phyloP scores from a whole-genome alignment of 768 basidiomycete genomes.

The Punctularia strigosozonata region DNA sequence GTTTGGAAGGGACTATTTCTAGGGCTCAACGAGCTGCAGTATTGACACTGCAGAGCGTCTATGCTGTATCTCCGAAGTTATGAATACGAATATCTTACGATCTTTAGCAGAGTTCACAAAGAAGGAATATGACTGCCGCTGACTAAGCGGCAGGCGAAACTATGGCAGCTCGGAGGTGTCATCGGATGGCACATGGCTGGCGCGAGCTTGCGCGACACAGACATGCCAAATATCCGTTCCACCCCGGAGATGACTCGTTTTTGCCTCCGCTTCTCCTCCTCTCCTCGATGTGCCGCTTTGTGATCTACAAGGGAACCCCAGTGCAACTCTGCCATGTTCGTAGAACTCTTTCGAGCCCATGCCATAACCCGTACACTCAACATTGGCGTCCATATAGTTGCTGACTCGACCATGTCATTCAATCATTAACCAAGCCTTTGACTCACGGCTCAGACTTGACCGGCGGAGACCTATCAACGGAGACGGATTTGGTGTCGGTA shows the following conservation, averaged over 20 bases:
- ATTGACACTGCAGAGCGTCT: slow-evolving; percentile 42
- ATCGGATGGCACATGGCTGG: no score
- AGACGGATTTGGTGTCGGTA: slow-evolving; percentile 93
- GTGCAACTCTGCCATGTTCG: slow-evolving; percentile 82
- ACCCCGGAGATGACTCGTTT: slow-evolving; percentile 38
- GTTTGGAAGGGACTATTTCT: slow-evolving; percentile 32
- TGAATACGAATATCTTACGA: slow-evolving; percentile 18
- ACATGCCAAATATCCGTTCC: slow-evolving; percentile 50
- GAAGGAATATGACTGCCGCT: neutral
- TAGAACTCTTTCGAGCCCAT: slow-evolving; percentile 5
- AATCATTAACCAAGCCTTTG: slow-evolving; percentile 96
- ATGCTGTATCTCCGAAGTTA: slow-evolving; percentile 57
- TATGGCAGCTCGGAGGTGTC: no score
- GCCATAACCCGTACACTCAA: neutral
- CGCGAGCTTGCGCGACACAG: no score
- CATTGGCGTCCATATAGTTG: slow-evolving; percentile 32
- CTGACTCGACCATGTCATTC: slow-evolving; percentile 90
- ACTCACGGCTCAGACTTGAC: slow-evolving; percentile 80
- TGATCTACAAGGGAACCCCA: slow-evolving; percentile 93
- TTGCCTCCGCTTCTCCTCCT: slow-evolving; percentile 21
- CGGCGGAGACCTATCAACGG: slow-evolving; percentile 81
- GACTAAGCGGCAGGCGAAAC: slow-evolving; percentile 10
- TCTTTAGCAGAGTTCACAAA: neutral
- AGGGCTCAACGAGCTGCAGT: slow-evolving; percentile 56
- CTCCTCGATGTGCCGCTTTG: slow-evolving; percentile 73